Conservation (phyloP, 2,329 filamentous ascomycete species). For the Colletotrichum sojae region DNA sequence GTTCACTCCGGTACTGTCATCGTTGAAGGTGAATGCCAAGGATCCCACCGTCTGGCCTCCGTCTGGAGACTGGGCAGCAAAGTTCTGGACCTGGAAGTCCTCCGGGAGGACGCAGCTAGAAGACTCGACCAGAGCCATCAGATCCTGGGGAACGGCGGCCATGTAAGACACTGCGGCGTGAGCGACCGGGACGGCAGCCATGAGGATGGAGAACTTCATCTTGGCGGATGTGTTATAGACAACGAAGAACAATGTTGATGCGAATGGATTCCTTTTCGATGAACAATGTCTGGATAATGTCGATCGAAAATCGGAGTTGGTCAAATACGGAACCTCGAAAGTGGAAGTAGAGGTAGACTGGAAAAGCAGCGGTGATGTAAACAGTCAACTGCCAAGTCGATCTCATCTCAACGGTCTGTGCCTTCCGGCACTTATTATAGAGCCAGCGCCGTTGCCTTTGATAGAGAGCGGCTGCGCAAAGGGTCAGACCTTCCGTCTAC, state of each 20-base stretch:
- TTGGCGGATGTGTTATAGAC: conserved; percentile 25
- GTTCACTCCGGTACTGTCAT: conserved; percentile 55
- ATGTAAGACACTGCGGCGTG: conserved; percentile 41
- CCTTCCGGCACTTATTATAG: conserved; percentile 9
- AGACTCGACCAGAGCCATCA: conserved; percentile 38
- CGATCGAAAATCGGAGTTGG: neutral
- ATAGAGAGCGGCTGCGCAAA: conserved; percentile 8
- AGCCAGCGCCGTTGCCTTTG: conserved; percentile 10
- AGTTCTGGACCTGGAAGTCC: conserved; percentile 56
- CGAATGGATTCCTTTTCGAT: neutral
- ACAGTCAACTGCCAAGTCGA: neutral
- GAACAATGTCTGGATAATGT: neutral
- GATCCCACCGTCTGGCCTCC: conserved; percentile 50
- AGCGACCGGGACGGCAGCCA: conserved; percentile 40
- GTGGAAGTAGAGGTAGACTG: conserved; percentile 1
- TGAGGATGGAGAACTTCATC: conserved; percentile 37
- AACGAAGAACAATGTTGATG: neutral
- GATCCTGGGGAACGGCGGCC: conserved; percentile 39
- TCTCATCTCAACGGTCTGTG: conserved; percentile 1
- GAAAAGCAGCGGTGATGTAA: conserved; percentile 12
- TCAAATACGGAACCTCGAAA: neutral
- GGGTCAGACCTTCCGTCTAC: conserved; percentile 11
- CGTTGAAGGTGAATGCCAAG: conserved; percentile 58
- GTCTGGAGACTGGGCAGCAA: conserved; percentile 52
- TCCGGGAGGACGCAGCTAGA: conserved; percentile 54